phyloP scores from a whole-genome alignment of 345 rosid genomes.

The Acer campestre region DNA sequence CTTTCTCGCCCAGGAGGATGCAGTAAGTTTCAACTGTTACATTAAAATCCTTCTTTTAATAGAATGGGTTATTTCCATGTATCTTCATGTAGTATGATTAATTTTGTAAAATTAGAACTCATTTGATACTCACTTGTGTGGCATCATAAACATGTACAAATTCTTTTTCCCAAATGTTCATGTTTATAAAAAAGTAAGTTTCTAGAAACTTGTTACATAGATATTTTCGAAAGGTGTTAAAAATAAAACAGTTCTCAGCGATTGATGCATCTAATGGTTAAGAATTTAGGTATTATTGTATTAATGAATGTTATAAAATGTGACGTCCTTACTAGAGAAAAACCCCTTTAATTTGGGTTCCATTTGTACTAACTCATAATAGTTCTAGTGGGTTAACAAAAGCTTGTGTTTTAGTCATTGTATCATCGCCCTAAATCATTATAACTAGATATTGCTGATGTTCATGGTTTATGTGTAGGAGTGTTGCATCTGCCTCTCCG shows the following conservation, averaged over 20 bases:
- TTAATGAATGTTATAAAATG: neutral
- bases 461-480: conserved; percentile 52
- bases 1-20: conserved; percentile 70
- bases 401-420: neutral
- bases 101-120: neutral
- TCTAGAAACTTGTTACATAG: neutral
- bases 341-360: neutral
- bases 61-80: neutral
- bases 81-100: neutral
- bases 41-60: neutral
- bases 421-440: neutral
- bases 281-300: neutral
- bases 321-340: neutral
- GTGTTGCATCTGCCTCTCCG: conserved; percentile 91
- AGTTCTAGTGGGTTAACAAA: neutral
- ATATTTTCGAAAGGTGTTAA: neutral
- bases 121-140: neutral
- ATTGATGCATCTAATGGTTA: neutral
- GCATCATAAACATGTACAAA: neutral
- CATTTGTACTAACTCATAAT: conserved; percentile 6
- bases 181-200: neutral
- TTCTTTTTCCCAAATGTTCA: neutral
- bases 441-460: conserved; percentile 9
- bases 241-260: neutral
- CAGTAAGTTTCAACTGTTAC: conserved; percentile 49